A percentile compares a stretch with the other conserved stretches of the same genome.
Conservation (phyloP, 2,329 filamentous ascomycete genomes). For the Ramichloridium luteum region DNA sequence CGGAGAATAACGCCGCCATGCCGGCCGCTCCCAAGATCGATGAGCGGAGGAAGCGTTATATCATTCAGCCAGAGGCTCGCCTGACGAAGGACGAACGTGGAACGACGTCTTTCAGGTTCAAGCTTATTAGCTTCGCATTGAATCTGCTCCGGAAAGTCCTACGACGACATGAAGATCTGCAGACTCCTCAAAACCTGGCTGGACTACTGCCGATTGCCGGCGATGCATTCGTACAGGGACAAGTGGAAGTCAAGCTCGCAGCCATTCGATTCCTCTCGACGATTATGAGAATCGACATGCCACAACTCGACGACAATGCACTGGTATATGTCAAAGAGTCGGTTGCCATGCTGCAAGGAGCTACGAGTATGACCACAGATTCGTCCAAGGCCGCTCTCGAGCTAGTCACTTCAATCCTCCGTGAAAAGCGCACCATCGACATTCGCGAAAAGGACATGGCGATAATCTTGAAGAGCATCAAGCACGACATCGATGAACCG, state of each 20-base stretch:
- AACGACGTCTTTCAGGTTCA: constrained; percentile 71
- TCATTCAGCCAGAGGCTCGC: constrained; percentile 64
- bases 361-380: constrained; percentile 68
- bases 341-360: constrained; percentile 64
- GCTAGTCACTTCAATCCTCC: constrained; percentile 69
- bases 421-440: constrained; percentile 62
- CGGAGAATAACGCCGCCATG: constrained; percentile 24
- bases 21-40: constrained; percentile 11
- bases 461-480: constrained; percentile 66
- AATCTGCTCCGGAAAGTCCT: constrained; percentile 78
- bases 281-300: constrained; percentile 72
- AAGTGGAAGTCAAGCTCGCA: constrained; percentile 87
- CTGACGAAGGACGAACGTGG: constrained; percentile 50
- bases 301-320: constrained; percentile 54
- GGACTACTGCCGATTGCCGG: constrained; percentile 84
- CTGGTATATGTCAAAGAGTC: constrained; percentile 78
- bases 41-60: constrained; percentile 37
- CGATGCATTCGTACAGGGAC: constrained; percentile 68
- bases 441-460: constrained; percentile 75
- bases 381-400: constrained; percentile 81
- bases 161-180: constrained; percentile 70
- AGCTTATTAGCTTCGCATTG: constrained; percentile 75
- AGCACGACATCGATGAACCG: constrained; percentile 83
- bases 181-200: constrained; percentile 64
- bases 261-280: constrained; percentile 74